These are phyloP conservation scores for Paramecium pentaurelia DNA, from an alignment of 73 alveolate genomes.

Conservation along the genomic window DNA sequence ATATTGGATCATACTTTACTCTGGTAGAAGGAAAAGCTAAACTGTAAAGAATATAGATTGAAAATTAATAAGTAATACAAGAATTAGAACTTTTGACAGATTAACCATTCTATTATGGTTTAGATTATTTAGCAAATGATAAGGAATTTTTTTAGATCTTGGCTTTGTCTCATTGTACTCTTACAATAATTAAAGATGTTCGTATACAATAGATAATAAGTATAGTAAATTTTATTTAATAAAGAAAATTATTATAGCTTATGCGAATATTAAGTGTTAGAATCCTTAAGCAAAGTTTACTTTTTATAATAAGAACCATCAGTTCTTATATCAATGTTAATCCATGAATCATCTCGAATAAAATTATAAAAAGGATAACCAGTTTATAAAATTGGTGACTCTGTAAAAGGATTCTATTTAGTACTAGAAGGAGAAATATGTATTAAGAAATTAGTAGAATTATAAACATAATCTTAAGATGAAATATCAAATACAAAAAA, in stretches of 20 bases:
- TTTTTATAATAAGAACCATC: not conserved
- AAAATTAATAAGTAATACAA: not conserved
- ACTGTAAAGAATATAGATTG: not conserved
- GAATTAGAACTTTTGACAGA: not conserved
- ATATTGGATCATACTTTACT: not conserved
- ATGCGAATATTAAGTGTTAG: slow-evolving; percentile 32
- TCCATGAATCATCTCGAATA: not conserved
- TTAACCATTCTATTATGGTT: slow-evolving; percentile 30
- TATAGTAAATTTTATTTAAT: not conserved
- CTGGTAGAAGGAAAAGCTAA: slow-evolving; percentile 9
- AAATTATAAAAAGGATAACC: not conserved
- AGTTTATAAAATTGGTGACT: not conserved
- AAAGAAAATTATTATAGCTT: slow-evolving; percentile 19
- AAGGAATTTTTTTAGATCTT: slow-evolving; percentile 8
- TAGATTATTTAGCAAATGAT: not conserved
- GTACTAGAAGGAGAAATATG: slow-evolving; percentile 31
- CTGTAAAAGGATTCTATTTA: slow-evolving; percentile 32
- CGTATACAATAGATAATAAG: slow-evolving; percentile 27
- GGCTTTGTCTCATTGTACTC: not conserved
- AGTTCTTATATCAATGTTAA: not conserved
- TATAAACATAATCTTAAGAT: not conserved
- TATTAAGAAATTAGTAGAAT: not conserved
- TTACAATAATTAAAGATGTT: not conserved
- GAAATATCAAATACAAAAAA: not conserved
- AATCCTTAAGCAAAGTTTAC: not conserved